Evolutionary conservation across 257 asterid species (phyloP), one percentile per base, ranked within the genome.

Genomic region (Solanum medicagineum): DNA sequence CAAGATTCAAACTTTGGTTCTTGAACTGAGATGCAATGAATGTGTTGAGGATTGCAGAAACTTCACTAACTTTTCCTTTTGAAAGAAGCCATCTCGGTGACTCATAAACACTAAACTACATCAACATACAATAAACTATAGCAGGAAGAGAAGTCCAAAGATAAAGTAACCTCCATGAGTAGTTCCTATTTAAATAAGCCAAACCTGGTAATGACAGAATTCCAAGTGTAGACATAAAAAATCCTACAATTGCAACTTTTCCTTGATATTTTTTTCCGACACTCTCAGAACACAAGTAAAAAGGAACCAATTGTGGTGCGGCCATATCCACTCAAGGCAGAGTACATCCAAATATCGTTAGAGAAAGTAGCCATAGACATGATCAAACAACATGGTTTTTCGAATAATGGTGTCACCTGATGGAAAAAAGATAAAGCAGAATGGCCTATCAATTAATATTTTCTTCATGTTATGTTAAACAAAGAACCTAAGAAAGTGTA

Each of bases 71-170:
- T 81, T 84, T 6, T 84, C 90, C 87, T 86, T 88, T 81, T 3
- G 87, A 47, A 15, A 89, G 87, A 16, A 88, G 90, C 93, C 95
- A 91, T 81, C 89, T 86, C 32, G 94, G 94, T 8, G 95, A 90
- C 26, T 92, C 95, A 4, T 36, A 36, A 36, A 36, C 7, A 36
- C 42, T 36, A 36, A 36, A 36, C 42, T 4, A 36, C 42, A 36
- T 36, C 42, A 36, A 36, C 1, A 36, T 36, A 3, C 42, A 36
- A 36, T 4, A 36, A 36, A 36, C 42, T 59, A 81, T 91, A 2
- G 0, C 36, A 32, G 36, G 36, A 32, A 32, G 4, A 32, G 36
- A 32, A 32, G 3, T 32, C 36, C 36, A 32, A 32, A 32, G 36
- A 32, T 3, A 92, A 2, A 91, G 85, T 0, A 49, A 63, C 83